Conservation (phyloP, 495 filamentous ascomycete species). For the Lepidopterella palustris region DNA sequence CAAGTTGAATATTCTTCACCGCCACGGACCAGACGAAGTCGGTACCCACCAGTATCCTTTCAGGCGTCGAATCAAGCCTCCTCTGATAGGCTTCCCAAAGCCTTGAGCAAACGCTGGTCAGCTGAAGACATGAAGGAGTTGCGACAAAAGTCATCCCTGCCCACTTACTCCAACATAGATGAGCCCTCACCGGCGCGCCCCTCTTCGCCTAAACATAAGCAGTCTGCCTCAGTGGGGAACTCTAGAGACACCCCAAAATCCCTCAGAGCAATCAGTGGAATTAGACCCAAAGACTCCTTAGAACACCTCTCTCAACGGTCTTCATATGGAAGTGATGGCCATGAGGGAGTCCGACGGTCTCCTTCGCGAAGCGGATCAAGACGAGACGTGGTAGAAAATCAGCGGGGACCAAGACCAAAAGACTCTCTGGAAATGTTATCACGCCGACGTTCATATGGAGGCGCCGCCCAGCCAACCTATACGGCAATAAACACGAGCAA, state of each 20-base stretch:
- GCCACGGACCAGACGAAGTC: not conserved
- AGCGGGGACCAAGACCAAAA: not conserved
- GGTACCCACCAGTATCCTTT: not conserved
- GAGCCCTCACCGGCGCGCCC: not conserved
- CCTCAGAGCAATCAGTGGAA: not conserved
- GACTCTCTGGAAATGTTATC: not conserved
- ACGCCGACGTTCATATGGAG: not conserved
- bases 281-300: not conserved
- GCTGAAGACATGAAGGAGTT: not conserved
- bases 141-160: not conserved
- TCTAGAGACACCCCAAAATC: not conserved
- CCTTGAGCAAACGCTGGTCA: not conserved
- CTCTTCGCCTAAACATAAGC: not conserved
- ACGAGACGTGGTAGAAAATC: not conserved
- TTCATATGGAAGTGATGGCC: not conserved
- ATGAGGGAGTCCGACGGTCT: not conserved
- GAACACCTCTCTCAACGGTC: not conserved
- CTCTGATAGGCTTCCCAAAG: not conserved
- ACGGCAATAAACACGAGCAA: not conserved
- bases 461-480: not conserved
- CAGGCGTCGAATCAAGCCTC: not conserved
- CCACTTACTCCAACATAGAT: not conserved
- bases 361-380: not conserved
- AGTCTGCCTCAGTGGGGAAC: not conserved
- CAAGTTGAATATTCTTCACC: constrained; percentile 85